A percentile compares a stretch with the other conserved stretches of the same genome.
phyloP scores from a whole-genome alignment of 2,329 filamentous ascomycete genomes.

The Clonostachys sp. region DNA sequence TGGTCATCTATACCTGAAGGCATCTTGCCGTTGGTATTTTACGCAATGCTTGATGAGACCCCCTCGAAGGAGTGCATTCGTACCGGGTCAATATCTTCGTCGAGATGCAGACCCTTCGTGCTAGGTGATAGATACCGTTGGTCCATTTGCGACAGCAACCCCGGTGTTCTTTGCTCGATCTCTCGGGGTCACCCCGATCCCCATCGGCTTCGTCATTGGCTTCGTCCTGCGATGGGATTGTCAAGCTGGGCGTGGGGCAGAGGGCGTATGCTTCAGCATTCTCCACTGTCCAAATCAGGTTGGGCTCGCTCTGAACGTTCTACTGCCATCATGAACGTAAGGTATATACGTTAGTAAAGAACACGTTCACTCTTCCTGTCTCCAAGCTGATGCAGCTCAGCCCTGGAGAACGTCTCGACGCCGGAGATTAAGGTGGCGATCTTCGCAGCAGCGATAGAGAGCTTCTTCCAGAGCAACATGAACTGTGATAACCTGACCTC shows the following conservation, averaged over 20 bases:
- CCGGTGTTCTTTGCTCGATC: slow-evolving; percentile 62
- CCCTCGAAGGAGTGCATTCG: slow-evolving; percentile 92
- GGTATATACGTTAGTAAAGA: no score
- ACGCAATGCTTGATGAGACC: slow-evolving; percentile 98
- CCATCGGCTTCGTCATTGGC: slow-evolving; percentile 51
- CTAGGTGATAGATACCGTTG: slow-evolving; percentile 40
- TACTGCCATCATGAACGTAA: no score
- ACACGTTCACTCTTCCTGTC: no score
- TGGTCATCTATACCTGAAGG: no score
- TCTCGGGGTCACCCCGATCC: slow-evolving; percentile 57
- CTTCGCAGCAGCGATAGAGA: slow-evolving; percentile 78
- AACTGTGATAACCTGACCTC: slow-evolving; percentile 77
- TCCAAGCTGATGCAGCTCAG: slow-evolving; percentile 39
- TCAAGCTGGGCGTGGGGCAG: no score
- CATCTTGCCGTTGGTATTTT: no score
- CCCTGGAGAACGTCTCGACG: slow-evolving; percentile 28
- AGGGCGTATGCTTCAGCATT: no score
- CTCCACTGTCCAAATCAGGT: no score
- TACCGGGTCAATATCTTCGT: slow-evolving; percentile 99
- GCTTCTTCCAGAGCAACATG: slow-evolving; percentile 75
- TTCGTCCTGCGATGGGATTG: slow-evolving; percentile 40
- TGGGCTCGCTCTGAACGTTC: no score
- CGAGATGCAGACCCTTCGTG: slow-evolving; percentile 95
- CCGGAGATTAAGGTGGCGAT: slow-evolving; percentile 68
- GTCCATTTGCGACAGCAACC: slow-evolving; percentile 79